Evolutionary conservation across 2,329 filamentous ascomycete genomes (phyloP).

Genomic region (Akanthomyces uredinophilus): DNA sequence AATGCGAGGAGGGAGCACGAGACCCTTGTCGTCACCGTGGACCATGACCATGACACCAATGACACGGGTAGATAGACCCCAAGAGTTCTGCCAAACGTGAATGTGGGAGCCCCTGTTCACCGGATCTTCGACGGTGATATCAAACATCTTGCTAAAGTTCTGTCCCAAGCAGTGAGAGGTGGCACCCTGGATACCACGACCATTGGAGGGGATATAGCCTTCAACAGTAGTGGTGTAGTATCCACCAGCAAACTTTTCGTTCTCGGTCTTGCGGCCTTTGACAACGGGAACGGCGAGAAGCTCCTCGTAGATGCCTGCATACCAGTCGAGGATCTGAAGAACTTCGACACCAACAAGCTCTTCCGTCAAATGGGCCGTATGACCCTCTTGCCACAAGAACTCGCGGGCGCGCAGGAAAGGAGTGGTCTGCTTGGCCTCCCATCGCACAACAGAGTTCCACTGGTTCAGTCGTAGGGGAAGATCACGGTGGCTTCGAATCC

Average conservation of each 20-base stretch:
- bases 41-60: conserved; percentile 99
- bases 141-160: conserved; percentile 99
- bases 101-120: conserved; percentile 72
- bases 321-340: conserved; percentile 86
- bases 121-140: conserved; percentile 94
- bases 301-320: conserved; percentile 87
- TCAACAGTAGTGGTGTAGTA: conserved; percentile 96
- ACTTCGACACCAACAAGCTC: conserved; percentile 79
- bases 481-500: conserved; percentile 94
- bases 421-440: conserved; percentile 94
- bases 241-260: conserved; percentile 96
- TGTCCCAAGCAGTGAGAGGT: conserved; percentile 94
- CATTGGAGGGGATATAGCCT: conserved; percentile 92
- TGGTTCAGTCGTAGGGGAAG: conserved; percentile 92
- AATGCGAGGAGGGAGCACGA: conserved; percentile 87
- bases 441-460: conserved; percentile 90
- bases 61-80: conserved; percentile 94
- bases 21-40: conserved; percentile 90
- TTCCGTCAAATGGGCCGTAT: conserved; percentile 83
- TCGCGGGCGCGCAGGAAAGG: conserved; percentile 87
- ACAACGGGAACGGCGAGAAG: conserved; percentile 93
- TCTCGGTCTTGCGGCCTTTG: conserved; percentile 90
- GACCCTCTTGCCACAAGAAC: conserved; percentile 97
- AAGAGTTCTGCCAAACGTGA: conserved; percentile 97
- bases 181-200: conserved; percentile 91